Evolutionary conservation across 371 early-diverging fungal genomes (phyloP).

Genomic region (Sanchytrium tribonematis): DNA sequence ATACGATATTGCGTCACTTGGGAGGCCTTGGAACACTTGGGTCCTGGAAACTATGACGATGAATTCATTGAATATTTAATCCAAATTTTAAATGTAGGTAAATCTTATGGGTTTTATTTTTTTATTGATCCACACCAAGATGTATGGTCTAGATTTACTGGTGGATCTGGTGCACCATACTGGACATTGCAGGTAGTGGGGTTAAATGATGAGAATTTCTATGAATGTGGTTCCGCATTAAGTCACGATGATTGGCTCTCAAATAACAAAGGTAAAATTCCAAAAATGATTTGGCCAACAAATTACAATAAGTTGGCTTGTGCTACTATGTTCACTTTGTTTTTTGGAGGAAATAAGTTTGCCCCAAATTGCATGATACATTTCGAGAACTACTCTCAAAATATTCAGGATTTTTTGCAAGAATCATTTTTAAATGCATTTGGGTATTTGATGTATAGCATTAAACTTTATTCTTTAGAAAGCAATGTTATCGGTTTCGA

Average conservation of each 20-base stretch:
- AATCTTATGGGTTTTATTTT: constrained; percentile 33
- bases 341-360: constrained; percentile 42
- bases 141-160: constrained; percentile 37
- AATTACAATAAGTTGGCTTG: constrained; percentile 54
- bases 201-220: constrained; percentile 28
- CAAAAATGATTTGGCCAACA: constrained; percentile 59
- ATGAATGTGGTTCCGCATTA: constrained; percentile 34
- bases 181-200: constrained; percentile 52
- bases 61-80: constrained; percentile 47
- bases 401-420: constrained; percentile 41
- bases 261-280: constrained; percentile 3
- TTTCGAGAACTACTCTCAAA: constrained; percentile 6
- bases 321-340: constrained; percentile 50
- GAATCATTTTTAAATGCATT: constrained; percentile 27
- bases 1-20: constrained; percentile 44
- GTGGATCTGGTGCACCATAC: constrained; percentile 57
- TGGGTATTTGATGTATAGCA: constrained; percentile 15
- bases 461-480: constrained; percentile 19
- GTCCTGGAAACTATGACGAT: constrained; percentile 54
- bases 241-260: constrained; percentile 20
- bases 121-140: constrained; percentile 60
- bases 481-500: constrained; percentile 38
- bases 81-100: constrained; percentile 26
- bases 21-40: constrained; percentile 54
- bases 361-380: constrained; percentile 26